Conservation (phyloP, 176 grass and related monocot genomes). For the Oryza longistaminata region DNA sequence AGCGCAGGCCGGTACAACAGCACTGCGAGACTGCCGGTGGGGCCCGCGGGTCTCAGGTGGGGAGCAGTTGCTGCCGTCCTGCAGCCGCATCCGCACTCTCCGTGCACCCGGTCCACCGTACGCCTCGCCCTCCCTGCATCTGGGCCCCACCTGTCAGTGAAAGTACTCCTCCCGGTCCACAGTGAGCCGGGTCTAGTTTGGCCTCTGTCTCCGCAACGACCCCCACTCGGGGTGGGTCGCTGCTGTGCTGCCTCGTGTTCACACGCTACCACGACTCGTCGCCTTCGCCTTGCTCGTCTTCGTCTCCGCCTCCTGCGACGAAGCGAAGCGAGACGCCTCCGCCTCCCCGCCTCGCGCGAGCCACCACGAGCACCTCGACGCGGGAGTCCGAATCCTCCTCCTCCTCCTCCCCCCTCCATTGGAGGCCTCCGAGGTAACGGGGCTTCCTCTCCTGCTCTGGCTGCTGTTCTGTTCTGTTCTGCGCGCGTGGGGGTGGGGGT, state of each 20-base stretch:
- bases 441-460: not conserved
- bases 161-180: not conserved
- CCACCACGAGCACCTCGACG: not conserved
- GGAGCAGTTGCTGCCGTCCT: slow-evolving; percentile 35
- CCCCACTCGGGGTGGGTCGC: not conserved
- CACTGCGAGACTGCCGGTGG: not conserved
- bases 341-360: not conserved
- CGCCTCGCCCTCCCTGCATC: not conserved
- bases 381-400: not conserved
- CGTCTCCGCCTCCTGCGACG: not conserved
- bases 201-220: not conserved
- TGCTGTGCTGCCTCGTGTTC: slow-evolving; percentile 18
- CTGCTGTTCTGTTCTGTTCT: not conserved
- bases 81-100: not conserved
- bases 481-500: not conserved
- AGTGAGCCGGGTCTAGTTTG: not conserved
- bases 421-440: slow-evolving; percentile 16
- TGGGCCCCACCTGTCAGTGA: not conserved
- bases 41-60: not conserved
- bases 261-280: not conserved
- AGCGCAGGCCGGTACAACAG: not conserved
- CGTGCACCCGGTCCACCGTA: not conserved
- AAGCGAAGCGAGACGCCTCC: not conserved
- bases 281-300: not conserved
- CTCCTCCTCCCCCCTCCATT: not conserved